These are phyloP conservation scores for Nigrospora sphaerica DNA, from an alignment of 2,329 filamentous ascomycete species.

Conservation along the genomic window DNA sequence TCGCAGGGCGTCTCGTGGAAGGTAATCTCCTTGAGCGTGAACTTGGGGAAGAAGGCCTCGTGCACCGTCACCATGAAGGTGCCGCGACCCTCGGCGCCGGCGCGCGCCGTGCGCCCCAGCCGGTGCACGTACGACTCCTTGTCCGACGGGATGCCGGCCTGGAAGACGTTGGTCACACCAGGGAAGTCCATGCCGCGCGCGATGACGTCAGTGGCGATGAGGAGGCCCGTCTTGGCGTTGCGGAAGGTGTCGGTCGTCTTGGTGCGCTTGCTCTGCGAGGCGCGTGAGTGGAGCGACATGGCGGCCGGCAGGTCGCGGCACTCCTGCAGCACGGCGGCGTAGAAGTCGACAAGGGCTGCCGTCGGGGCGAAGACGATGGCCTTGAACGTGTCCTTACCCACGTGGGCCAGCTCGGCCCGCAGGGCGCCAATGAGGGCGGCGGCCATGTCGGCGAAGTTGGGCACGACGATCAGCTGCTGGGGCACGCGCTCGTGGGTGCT, in stretches of 20 bases:
- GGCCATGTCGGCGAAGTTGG: constrained; percentile 63
- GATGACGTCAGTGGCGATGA: constrained; percentile 65
- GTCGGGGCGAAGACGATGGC: constrained; percentile 75
- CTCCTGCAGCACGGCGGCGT: constrained; percentile 35
- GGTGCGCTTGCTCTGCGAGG: constrained; percentile 41
- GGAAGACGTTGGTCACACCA: constrained; percentile 59
- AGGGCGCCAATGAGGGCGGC: constrained; percentile 52
- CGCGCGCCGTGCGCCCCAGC: constrained; percentile 59
- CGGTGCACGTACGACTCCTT: constrained; percentile 62
- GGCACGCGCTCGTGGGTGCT: constrained; percentile 72
- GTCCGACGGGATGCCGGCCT: constrained; percentile 51
- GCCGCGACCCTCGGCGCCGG: constrained; percentile 56
- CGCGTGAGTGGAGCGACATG: constrained; percentile 41
- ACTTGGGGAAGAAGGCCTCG: constrained; percentile 44
- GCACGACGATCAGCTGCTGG: constrained; percentile 61
- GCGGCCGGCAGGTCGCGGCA: constrained; percentile 34
- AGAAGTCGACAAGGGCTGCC: constrained; percentile 43
- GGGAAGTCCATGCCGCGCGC: constrained; percentile 70
- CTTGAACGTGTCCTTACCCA: constrained; percentile 57
- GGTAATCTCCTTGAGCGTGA: constrained; percentile 44
- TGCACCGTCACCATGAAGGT: constrained; percentile 48
- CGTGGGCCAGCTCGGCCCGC: constrained; percentile 30
- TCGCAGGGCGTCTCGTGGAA: constrained; percentile 40
- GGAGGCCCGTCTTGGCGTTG: constrained; percentile 38
- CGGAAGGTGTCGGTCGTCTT: constrained; percentile 59